Percentiles rank a stretch among this genome's conserved stretches.
Evolutionary conservation across 2,329 filamentous ascomycete species (phyloP).

Genomic region (Alternaria solani): DNA sequence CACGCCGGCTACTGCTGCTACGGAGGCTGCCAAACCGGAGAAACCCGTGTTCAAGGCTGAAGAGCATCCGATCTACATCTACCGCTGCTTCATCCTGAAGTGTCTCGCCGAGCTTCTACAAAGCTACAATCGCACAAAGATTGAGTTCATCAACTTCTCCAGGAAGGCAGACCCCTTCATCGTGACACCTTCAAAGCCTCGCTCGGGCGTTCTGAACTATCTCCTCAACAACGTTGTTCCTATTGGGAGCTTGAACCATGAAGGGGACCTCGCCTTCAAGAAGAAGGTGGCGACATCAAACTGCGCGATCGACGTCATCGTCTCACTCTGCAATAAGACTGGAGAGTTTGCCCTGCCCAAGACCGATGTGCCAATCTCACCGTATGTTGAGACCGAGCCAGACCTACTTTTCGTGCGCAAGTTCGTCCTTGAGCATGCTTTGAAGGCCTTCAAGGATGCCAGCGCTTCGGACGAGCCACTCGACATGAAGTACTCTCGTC

Average conservation of each 20-base stretch:
- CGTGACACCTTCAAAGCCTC: slow-evolving; percentile 90
- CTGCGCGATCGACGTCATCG: slow-evolving; percentile 85
- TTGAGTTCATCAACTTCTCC: slow-evolving; percentile 99
- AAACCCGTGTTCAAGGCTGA: slow-evolving; percentile 88
- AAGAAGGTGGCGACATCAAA: slow-evolving; percentile 86
- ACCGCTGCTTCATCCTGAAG: slow-evolving; percentile 92
- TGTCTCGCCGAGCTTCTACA: slow-evolving; percentile 89
- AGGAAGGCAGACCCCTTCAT: slow-evolving; percentile 84
- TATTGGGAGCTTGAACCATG: slow-evolving; percentile 70
- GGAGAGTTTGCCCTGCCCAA: slow-evolving; percentile 74
- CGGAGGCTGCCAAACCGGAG: slow-evolving; percentile 55
- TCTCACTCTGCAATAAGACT: slow-evolving; percentile 87
- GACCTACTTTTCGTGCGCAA: slow-evolving; percentile 91
- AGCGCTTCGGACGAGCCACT: slow-evolving; percentile 79
- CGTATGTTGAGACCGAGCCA: slow-evolving; percentile 74
- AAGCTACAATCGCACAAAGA: slow-evolving; percentile 92
- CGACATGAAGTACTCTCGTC: slow-evolving; percentile 84
- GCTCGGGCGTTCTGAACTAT: slow-evolving; percentile 92
- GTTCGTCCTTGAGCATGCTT: slow-evolving; percentile 91
- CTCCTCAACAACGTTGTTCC: slow-evolving; percentile 81
- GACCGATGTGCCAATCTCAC: slow-evolving; percentile 34
- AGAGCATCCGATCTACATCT: slow-evolving; percentile 94
- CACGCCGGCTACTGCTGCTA: slow-evolving; percentile 13
- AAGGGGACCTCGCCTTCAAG: slow-evolving; percentile 78
- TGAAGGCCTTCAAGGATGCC: slow-evolving; percentile 92